These are phyloP conservation scores for Mallotus japonicus DNA, from an alignment of 441 rosid genomes.

Conservation along the genomic window DNA sequence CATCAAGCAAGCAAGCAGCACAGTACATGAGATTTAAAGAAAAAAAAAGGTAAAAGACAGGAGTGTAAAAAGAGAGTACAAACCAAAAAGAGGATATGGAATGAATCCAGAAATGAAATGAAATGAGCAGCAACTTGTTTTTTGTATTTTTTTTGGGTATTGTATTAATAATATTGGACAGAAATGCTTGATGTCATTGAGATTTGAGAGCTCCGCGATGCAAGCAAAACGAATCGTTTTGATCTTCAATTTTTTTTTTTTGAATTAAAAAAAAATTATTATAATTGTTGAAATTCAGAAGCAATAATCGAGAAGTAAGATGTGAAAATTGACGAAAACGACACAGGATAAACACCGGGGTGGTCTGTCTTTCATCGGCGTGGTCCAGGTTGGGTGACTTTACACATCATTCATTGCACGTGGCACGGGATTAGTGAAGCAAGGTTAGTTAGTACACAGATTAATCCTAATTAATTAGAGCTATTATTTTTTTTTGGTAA, in stretches of 20 bases:
- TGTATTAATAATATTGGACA: neutral
- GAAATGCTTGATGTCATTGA: constrained; percentile 2
- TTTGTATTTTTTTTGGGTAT: neutral
- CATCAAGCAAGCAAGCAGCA: neutral
- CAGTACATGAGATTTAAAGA: neutral
- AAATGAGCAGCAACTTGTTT: neutral
- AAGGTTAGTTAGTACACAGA: too few species aligned
- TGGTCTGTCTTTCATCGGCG: neutral
- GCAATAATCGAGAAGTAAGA: neutral
- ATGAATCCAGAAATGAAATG: constrained; percentile 7
- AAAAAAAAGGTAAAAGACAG: neutral
- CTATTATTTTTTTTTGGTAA: too few species aligned
- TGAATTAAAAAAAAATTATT: too few species aligned
- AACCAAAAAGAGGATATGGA: constrained; percentile 18
- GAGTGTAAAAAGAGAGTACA: neutral
- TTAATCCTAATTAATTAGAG: too few species aligned
- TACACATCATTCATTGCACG: constrained; percentile 15
- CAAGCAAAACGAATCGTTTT: constrained; percentile 1
- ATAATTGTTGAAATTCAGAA: neutral
- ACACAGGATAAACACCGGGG: neutral
- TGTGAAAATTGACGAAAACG: neutral
- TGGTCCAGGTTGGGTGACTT: constrained; percentile 12
- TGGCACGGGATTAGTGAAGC: neutral
- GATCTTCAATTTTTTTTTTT: neutral
- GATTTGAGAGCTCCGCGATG: neutral